Percentiles rank a stretch among this genome's conserved stretches.
Evolutionary conservation across 768 basidiomycete species (phyloP).

Genomic region (Termitomyces sp.): DNA sequence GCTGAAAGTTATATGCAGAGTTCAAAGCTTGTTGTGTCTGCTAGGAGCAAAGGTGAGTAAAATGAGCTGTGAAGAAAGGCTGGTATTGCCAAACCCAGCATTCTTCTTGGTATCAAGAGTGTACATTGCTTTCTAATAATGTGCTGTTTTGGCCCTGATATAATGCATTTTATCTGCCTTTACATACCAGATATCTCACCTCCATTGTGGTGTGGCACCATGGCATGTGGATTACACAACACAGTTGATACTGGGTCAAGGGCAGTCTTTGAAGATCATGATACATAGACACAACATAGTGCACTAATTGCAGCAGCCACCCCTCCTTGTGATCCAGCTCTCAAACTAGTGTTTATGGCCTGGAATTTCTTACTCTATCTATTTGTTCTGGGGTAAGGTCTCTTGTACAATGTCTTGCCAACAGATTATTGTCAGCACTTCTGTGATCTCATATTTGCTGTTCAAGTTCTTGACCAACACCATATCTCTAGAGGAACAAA

Average conservation of each 20-base stretch:
- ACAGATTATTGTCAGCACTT: constrained; percentile 20
- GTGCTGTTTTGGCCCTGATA: constrained; percentile 27
- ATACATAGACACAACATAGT: constrained; percentile 29
- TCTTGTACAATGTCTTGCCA: constrained; percentile 22
- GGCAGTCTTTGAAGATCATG: constrained; percentile 22
- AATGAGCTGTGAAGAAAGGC: constrained; percentile 12
- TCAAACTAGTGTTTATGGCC: constrained; percentile 25
- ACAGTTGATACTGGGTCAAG: constrained; percentile 23
- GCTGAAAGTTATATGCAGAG: too few species aligned
- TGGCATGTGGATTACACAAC: constrained; percentile 17
- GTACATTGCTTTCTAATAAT: constrained; percentile 22
- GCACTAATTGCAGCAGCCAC: constrained; percentile 14
- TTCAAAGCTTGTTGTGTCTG: too few species aligned
- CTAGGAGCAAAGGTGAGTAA: too few species aligned
- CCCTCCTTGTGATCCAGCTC: constrained; percentile 37
- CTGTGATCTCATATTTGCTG: constrained; percentile 24
- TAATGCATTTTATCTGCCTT: constrained; percentile 36
- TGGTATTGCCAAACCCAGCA: constrained; percentile 30
- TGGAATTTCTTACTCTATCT: constrained; percentile 25
- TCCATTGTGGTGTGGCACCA: constrained; percentile 28
- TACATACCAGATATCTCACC: constrained; percentile 36
- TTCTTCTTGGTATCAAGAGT: constrained; percentile 26
- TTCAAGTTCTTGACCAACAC: constrained; percentile 23
- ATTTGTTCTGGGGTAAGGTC: constrained; percentile 24
- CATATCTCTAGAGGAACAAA: too few species aligned